phyloP scores from a whole-genome alignment of 495 filamentous ascomycete species.

The Penicillium longicatenatum region DNA sequence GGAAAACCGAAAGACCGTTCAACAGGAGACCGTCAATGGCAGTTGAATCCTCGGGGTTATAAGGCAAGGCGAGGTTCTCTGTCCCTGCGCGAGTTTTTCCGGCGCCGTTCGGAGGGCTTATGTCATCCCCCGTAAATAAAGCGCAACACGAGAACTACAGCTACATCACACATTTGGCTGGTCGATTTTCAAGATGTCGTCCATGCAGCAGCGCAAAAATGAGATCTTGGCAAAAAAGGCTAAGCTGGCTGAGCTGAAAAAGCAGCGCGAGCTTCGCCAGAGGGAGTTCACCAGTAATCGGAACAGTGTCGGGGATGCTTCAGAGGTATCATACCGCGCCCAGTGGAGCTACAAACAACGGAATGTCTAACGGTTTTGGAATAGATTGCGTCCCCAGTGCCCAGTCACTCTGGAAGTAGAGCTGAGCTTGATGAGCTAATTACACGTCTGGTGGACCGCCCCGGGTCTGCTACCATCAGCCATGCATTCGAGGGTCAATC shows the following conservation, averaged over 20 bases:
- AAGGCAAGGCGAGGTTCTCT: slow-evolving; percentile 41
- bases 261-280: slow-evolving; percentile 79
- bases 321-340: slow-evolving; percentile 43
- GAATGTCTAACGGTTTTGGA: slow-evolving; percentile 12
- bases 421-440: slow-evolving; percentile 85
- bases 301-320: slow-evolving; percentile 61
- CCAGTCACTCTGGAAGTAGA: slow-evolving; percentile 67
- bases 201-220: slow-evolving; percentile 83
- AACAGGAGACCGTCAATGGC: slow-evolving; percentile 45
- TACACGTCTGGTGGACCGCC: slow-evolving; percentile 73
- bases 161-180: slow-evolving; percentile 15
- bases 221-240: slow-evolving; percentile 94
- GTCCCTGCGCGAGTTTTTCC: slow-evolving; percentile 57
- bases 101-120: slow-evolving; percentile 48
- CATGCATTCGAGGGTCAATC: slow-evolving; percentile 65
- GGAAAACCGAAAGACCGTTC: slow-evolving; percentile 37
- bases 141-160: slow-evolving; percentile 16
- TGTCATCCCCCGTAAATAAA: slow-evolving; percentile 47
- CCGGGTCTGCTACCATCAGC: slow-evolving; percentile 69
- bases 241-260: slow-evolving; percentile 92
- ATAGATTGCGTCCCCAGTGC: slow-evolving; percentile 68
- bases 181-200: slow-evolving; percentile 35
- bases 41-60: slow-evolving; percentile 31
- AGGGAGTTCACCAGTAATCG: slow-evolving; percentile 67
- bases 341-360: slow-evolving; percentile 17